These are phyloP conservation scores for Malus orientalis DNA, from an alignment of 306 rosid species.

Conservation along the genomic window DNA sequence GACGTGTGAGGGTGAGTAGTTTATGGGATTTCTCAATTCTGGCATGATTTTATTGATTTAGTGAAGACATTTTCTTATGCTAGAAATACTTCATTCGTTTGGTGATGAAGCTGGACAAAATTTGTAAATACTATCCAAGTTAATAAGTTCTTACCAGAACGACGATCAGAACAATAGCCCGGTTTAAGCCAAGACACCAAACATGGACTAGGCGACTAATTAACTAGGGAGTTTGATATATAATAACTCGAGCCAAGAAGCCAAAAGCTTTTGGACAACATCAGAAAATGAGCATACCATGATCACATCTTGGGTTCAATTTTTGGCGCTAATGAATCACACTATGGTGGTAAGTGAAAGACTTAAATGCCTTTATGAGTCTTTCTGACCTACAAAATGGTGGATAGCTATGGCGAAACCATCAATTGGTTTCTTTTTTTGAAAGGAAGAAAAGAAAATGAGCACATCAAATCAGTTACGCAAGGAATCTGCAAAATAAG, in stretches of 20 bases:
- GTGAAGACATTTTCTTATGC: no score
- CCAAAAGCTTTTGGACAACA: not conserved
- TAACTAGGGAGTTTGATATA: no score
- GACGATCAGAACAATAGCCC: not conserved
- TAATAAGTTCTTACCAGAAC: not conserved
- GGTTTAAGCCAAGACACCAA: not conserved
- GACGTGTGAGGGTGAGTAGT: no score
- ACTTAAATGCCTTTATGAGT: accelerated
- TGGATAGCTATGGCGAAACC: accelerated
- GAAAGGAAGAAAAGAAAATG: no score
- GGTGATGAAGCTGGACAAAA: no score
- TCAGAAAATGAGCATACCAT: not conserved
- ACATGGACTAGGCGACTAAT: not conserved
- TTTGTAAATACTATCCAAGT: no score
- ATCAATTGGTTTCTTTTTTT: accelerated
- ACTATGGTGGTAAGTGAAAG: no score
- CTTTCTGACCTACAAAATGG: accelerated
- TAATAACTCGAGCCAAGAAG: not conserved
- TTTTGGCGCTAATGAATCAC: accelerated
- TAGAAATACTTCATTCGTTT: no score
- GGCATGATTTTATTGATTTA: no score
- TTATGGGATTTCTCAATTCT: no score
- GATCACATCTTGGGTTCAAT: no score
- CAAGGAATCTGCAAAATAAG: constrained; percentile 10
- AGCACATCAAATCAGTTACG: not conserved